Conservation (phyloP, 768 basidiomycete genomes). For the Pulveroboletus sp. region DNA sequence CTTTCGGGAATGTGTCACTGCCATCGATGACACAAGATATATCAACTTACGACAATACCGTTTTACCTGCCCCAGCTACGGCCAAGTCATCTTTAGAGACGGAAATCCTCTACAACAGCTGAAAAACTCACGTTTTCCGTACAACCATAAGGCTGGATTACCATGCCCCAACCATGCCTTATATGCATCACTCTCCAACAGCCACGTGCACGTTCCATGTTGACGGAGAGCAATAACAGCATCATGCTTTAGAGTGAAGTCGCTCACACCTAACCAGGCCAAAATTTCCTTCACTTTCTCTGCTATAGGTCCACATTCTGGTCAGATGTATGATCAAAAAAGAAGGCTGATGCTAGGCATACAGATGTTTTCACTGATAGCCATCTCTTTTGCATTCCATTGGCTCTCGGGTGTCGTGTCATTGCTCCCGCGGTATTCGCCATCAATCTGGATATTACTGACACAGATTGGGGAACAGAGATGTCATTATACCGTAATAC, state of each 20-base stretch:
- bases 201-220: slow-evolving; percentile 7
- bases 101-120: neutral
- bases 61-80: slow-evolving; percentile 6
- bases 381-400: too few relatives aligned
- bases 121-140: neutral
- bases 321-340: too few relatives aligned
- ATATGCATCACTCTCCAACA: neutral
- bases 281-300: neutral
- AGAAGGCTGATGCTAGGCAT: too few relatives aligned
- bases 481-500: too few relatives aligned
- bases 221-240: neutral
- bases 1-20: neutral
- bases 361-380: too few relatives aligned
- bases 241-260: neutral
- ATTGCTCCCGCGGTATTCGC: too few relatives aligned
- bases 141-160: slow-evolving; percentile 3
- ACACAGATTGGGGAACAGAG: too few relatives aligned
- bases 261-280: neutral
- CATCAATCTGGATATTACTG: too few relatives aligned
- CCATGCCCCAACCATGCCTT: neutral
- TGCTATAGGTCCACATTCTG: neutral
- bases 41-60: slow-evolving; percentile 4
- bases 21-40: accelerated
- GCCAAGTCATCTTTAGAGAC: neutral
- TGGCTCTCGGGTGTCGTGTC: too few relatives aligned